A percentile compares a stretch with the other conserved stretches of the same genome.
These are phyloP conservation scores for Dovyalis caffra DNA, from an alignment of 345 rosid species.

Conservation along the genomic window DNA sequence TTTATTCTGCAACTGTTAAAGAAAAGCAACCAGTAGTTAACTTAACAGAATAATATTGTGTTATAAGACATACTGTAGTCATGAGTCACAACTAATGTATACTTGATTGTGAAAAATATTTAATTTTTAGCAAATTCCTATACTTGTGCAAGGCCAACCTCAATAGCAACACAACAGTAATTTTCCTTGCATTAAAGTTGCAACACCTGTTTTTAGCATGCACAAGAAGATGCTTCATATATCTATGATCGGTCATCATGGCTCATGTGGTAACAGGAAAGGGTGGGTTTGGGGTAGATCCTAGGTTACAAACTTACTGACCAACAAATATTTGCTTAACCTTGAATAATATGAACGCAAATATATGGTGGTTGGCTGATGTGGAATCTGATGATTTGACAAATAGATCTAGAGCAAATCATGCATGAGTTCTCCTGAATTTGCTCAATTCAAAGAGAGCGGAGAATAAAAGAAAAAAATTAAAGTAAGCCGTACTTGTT, in stretches of 20 bases:
- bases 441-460: not conserved
- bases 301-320: not conserved
- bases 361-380: not conserved
- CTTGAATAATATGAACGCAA: not conserved
- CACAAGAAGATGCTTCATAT: not conserved
- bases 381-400: not conserved
- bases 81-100: too few relatives aligned
- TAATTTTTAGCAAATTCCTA: not conserved
- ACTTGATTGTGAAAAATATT: too few relatives aligned
- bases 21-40: not conserved
- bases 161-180: not conserved
- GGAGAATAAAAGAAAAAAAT: not conserved
- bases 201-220: not conserved
- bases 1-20: too few relatives aligned
- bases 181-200: not conserved
- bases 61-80: too few relatives aligned
- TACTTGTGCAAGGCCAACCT: not conserved
- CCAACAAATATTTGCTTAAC: not conserved
- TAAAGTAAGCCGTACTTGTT: constrained; percentile 50
- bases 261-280: too few relatives aligned
- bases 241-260: not conserved
- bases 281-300: not conserved
- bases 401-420: not conserved
- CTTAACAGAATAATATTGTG: too few relatives aligned
- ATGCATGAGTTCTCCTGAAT: not conserved